Conservation (phyloP, 257 asterid species). For the Gynochthodes officinalis region DNA sequence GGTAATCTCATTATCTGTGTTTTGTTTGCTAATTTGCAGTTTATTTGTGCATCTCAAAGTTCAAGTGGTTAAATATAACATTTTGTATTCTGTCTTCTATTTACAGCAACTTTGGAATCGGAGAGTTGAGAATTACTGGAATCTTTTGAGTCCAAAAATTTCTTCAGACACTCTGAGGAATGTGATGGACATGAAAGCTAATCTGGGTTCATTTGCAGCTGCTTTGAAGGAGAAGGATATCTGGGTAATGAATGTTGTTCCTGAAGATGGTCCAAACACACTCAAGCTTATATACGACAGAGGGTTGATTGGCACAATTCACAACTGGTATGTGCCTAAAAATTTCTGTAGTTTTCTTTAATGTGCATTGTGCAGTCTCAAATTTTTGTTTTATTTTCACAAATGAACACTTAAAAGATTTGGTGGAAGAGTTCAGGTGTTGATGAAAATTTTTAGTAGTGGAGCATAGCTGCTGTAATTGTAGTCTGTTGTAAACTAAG, state of each 20-base stretch:
- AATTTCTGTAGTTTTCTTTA: constrained; percentile 4
- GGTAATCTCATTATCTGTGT: constrained; percentile 40
- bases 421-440: not conserved
- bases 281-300: constrained; percentile 84
- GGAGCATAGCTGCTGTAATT: not conserved
- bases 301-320: constrained; percentile 84
- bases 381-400: not conserved
- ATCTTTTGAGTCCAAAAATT: constrained; percentile 65
- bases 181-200: constrained; percentile 96
- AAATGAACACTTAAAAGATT: not conserved
- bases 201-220: constrained; percentile 91
- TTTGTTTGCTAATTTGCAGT: constrained; percentile 11
- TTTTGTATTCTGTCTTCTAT: constrained; percentile 15
- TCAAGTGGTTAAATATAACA: constrained; percentile 10
- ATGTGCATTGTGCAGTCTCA: not conserved
- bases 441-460: not conserved
- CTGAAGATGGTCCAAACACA: constrained; percentile 93
- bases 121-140: constrained; percentile 82
- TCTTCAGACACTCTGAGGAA: constrained; percentile 70
- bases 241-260: constrained; percentile 96
- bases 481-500: not conserved
- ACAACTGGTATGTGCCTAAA: constrained; percentile 61
- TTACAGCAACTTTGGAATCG: constrained; percentile 76
- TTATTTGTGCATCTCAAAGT: constrained; percentile 15
- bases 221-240: constrained; percentile 86